Conservation (phyloP, 2,329 filamentous ascomycete species). For the Verticillium tricorpus region DNA sequence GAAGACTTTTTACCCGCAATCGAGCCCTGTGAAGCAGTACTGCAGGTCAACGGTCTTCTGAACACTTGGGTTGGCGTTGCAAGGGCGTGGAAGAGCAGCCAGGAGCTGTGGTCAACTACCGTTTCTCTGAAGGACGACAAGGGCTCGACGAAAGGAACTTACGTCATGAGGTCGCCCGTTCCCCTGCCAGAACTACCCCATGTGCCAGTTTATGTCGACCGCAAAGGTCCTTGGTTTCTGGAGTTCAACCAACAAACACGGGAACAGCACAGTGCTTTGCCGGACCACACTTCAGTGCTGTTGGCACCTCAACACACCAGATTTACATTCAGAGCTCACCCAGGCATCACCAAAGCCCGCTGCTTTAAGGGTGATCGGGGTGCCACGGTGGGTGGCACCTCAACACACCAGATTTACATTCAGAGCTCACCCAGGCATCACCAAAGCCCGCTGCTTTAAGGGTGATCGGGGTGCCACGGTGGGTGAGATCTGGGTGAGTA, state of each 20-base stretch:
- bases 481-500: no score
- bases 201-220: constrained; percentile 36
- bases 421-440: no score
- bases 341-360: no score
- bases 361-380: no score
- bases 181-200: constrained; percentile 29
- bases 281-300: constrained; percentile 41
- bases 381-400: no score
- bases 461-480: no score
- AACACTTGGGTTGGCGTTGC: constrained; percentile 45
- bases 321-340: no score
- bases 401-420: no score
- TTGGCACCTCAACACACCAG: constrained; percentile 27
- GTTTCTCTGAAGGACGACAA: constrained; percentile 20
- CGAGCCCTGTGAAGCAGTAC: constrained; percentile 29
- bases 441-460: no score
- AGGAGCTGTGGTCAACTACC: constrained; percentile 18
- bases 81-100: constrained; percentile 33
- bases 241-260: constrained; percentile 17
- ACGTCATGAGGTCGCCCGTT: constrained; percentile 40
- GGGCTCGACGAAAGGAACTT: constrained; percentile 25
- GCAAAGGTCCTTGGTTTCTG: constrained; percentile 29
- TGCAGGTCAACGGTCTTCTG: constrained; percentile 30
- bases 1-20: constrained; percentile 32
- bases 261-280: constrained; percentile 13